phyloP scores from a whole-genome alignment of 768 basidiomycete genomes.

The Austroboletus festivus region DNA sequence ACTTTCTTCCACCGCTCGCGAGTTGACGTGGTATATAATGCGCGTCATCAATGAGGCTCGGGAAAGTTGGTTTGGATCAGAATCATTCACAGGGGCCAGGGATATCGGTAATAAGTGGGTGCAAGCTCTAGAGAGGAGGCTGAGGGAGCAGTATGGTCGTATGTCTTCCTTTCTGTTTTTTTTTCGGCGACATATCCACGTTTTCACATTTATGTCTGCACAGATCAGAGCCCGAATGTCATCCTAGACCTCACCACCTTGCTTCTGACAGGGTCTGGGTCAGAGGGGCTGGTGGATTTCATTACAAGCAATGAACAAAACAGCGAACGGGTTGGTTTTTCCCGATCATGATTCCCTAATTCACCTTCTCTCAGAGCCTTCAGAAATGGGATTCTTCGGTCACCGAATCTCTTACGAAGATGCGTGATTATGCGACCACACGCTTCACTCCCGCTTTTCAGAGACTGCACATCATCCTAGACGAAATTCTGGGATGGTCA shows the following conservation, averaged over 20 bases:
- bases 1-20: slow-evolving; percentile 64
- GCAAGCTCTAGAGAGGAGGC: slow-evolving; percentile 57
- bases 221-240: slow-evolving; percentile 61
- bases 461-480: slow-evolving; percentile 68
- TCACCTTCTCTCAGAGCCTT: slow-evolving; percentile 51
- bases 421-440: slow-evolving; percentile 72
- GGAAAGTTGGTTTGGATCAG: slow-evolving; percentile 68
- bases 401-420: slow-evolving; percentile 62
- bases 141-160: slow-evolving; percentile 68
- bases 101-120: slow-evolving; percentile 75
- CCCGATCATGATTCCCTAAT: slow-evolving; percentile 9
- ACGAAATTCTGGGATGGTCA: slow-evolving; percentile 80
- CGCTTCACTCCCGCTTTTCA: slow-evolving; percentile 72
- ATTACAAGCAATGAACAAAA: slow-evolving; percentile 75
- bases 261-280: slow-evolving; percentile 67
- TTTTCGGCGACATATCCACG: slow-evolving; percentile 10
- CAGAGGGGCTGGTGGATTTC: slow-evolving; percentile 70
- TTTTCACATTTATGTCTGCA: slow-evolving; percentile 13
- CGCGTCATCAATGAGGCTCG: slow-evolving; percentile 73
- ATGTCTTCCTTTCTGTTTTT: slow-evolving; percentile 26
- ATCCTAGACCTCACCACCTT: slow-evolving; percentile 70
- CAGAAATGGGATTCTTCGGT: slow-evolving; percentile 82
- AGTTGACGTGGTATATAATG: slow-evolving; percentile 69
- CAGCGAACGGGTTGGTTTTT: slow-evolving; percentile 66
- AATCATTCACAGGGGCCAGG: slow-evolving; percentile 61